Evolutionary conservation across 2,329 filamentous ascomycete genomes (phyloP), one percentile per base, ranked within the genome.

Genomic region (Stagonosporopsis chrysanthemi): DNA sequence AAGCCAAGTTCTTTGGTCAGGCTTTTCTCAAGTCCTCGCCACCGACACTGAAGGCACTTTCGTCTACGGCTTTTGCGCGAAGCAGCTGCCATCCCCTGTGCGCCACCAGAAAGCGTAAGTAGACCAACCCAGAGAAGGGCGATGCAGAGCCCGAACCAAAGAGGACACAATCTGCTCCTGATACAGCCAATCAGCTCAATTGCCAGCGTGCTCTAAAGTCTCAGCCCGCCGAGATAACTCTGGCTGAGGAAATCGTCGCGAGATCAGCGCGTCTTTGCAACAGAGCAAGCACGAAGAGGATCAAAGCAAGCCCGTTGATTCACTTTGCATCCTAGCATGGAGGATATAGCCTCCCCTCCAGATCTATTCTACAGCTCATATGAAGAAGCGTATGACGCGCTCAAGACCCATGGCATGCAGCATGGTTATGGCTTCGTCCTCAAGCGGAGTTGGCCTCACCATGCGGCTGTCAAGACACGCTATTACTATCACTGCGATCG

Each of bases 371-470:
- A 58, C 23, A 24, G 28, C 51, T 61, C 58, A n/a, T 61, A 61
- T 45, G 48, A 59, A 56, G 61, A 61, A 58, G 57, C 52, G 29
- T 61, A 61, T 46, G 45, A 56, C 22, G 61, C 61, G 6, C 58
- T 63, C 26, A 63, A 56, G 44, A 48, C 29, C 38, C 48, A 63
- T 44, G 44, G 58, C 42, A 60, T 58, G 48, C 48, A 58, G 26
- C 44, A 63, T 48, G 42, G 54, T 40, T 63, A 63, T 39, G 58
- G 61, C 50, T 63, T 63, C 35, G 48, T 60, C 26, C 53, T 58
- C n/a, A 60, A 62, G 49, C 50, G 46, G 24, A 62, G 57, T 53
- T 42, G 36, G 24, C 53, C 56, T 57, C 50, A 63, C 33, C 52
- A 63, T 52, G 58, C 45, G 3, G 29, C 35, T 52, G 33, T 58